A percentile compares a stretch with the other conserved stretches of the same genome.
These are phyloP conservation scores for Tolypocladium amazonense DNA, from an alignment of 2,329 filamentous ascomycete species.

Conservation along the genomic window DNA sequence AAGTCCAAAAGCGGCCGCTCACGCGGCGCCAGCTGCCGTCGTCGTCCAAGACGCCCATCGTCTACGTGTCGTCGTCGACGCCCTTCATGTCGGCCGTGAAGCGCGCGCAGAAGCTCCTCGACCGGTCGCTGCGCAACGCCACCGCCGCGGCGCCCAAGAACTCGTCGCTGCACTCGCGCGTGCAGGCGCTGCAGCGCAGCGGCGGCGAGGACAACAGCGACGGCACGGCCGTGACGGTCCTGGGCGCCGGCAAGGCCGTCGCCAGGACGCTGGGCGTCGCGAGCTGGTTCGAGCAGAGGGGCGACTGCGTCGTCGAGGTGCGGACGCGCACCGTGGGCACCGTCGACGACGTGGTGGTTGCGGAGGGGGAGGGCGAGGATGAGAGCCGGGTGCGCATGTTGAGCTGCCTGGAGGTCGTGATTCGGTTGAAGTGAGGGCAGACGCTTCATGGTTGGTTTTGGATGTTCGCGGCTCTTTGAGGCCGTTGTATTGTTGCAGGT, in stretches of 20 bases:
- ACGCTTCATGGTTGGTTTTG: not conserved
- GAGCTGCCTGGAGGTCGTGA: slow-evolving; percentile 38
- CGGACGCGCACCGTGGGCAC: slow-evolving; percentile 53
- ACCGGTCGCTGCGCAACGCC: slow-evolving; percentile 31
- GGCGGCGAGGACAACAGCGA: slow-evolving; percentile 10
- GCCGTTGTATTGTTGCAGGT: not conserved
- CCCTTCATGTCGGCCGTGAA: slow-evolving; percentile 60
- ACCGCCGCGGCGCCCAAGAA: slow-evolving; percentile 35
- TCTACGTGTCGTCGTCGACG: slow-evolving; percentile 56
- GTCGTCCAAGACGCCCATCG: slow-evolving; percentile 32
- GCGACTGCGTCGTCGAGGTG: slow-evolving; percentile 46
- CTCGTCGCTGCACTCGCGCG: slow-evolving; percentile 32
- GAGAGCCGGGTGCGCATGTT: slow-evolving; percentile 35
- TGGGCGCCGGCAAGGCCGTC: slow-evolving; percentile 58
- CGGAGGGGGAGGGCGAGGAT: slow-evolving; percentile 25
- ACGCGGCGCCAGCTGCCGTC: slow-evolving; percentile 27
- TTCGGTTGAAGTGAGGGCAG: slow-evolving; percentile 31
- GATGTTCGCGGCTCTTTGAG: not conserved
- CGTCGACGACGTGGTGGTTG: slow-evolving; percentile 53
- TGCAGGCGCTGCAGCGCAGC: slow-evolving; percentile 28
- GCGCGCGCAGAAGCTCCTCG: slow-evolving; percentile 53
- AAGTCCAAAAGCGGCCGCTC: slow-evolving; percentile 38
- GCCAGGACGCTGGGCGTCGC: slow-evolving; percentile 52
- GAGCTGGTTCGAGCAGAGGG: slow-evolving; percentile 52
- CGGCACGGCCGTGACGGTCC: slow-evolving; percentile 38